Evolutionary conservation across 2,329 filamentous ascomycete species (phyloP), one percentile per base, ranked within the genome.

Genomic region (Paecilomyces dactylethromorphus): DNA sequence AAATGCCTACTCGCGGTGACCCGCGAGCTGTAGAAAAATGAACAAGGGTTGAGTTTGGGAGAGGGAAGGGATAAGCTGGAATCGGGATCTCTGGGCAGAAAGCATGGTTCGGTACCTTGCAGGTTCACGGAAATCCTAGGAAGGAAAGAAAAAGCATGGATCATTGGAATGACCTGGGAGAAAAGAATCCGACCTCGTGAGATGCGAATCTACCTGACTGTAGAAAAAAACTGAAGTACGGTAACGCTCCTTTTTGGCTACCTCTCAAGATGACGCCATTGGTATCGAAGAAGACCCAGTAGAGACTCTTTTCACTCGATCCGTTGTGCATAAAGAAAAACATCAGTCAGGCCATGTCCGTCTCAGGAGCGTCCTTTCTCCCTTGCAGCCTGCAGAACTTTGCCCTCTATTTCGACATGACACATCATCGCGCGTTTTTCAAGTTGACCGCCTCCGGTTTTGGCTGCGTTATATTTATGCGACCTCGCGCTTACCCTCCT

Each of bases 401-500:
- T 52, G 50, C 50, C 50, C 50, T 52, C 50, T 52, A 29, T 52
- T 24, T 57, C 31, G 56, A 58, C 51, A 55, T 60, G n/a, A 54
- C 53, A 56, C 39, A 45, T 74, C 68, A 68, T 71, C 64, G 69
- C 70, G 70, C 68, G 62, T 52, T 24, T 52, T 52, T 52, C 39
- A 45, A 45, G 39, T 52, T 52, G 50, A 52, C 50, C 50, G 50
- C 50, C 50, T 24, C 50, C 50, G 26, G 50, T 52, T n/a, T 24
- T 29, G 50, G 50, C 22, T 52, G 24, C 54, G 51, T 54, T 33
- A 45, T 70, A 70, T 78, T 83, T 86, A 96, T 82, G 89, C 92
- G 71, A 86, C 80, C 77, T 95, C 91, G 70, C 91, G 87, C 88
- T 94, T 96, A 81, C 92, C 93, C 82, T 97, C 92, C 85, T 90